Conservation (phyloP, 1,284 basidiomycete species). For the Tilletia setariae region DNA sequence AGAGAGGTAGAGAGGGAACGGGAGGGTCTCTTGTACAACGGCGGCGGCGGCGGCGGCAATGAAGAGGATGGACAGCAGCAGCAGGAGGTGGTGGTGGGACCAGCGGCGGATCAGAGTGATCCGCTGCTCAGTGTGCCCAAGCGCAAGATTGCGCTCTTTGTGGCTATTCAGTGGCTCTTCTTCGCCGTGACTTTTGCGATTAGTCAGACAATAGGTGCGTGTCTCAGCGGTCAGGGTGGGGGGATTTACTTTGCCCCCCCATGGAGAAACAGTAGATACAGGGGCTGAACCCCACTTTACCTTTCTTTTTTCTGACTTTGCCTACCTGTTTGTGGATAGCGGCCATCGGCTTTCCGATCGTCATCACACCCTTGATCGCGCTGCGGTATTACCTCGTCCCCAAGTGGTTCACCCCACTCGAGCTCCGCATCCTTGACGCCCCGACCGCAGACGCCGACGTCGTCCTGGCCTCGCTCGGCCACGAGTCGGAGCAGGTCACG, state of each 20-base stretch:
- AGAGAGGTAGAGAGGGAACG: background rate
- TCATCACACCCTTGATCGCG: slow-evolving; percentile 84
- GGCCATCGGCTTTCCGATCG: slow-evolving; percentile 78
- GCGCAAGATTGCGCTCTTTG: slow-evolving; percentile 72
- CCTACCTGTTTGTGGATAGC: slow-evolving; percentile 22
- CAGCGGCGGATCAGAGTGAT: slow-evolving; percentile 22
- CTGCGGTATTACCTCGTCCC: slow-evolving; percentile 73
- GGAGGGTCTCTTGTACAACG: background rate
- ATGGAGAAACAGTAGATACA: background rate
- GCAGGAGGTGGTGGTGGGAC: background rate
- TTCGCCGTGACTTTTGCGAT: slow-evolving; percentile 88
- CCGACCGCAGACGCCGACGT: slow-evolving; percentile 66
- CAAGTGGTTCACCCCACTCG: slow-evolving; percentile 71
- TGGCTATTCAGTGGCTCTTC: slow-evolving; percentile 74
- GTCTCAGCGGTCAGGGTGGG: no score
- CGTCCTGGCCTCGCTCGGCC: slow-evolving; percentile 46
- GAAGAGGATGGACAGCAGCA: no score
- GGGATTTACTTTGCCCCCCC: background rate
- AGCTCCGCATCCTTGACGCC: slow-evolving; percentile 79
- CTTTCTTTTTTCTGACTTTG: background rate
- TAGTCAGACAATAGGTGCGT: slow-evolving; percentile 80
- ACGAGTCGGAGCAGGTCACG: slow-evolving; percentile 41
- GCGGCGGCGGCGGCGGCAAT: no score
- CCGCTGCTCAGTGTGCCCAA: slow-evolving; percentile 72
- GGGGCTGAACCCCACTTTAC: no score